Conservation (phyloP, 495 filamentous ascomycete species). For the Aspergillus affinis region DNA sequence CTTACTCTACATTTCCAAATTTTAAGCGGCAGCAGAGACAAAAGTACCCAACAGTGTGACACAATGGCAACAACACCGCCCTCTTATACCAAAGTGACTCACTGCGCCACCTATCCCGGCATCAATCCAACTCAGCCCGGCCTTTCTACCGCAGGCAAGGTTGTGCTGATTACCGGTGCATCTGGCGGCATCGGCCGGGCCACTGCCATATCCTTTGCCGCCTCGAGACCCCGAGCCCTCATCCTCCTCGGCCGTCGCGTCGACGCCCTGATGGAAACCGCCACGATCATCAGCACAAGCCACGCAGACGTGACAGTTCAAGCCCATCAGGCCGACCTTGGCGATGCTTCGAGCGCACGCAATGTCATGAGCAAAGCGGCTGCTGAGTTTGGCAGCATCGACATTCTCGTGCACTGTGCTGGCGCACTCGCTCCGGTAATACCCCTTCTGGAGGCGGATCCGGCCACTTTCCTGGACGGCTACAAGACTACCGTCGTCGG, state of each 20-base stretch:
- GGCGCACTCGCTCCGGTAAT: slow-evolving; percentile 21
- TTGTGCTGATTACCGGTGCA: slow-evolving; percentile 23
- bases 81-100: slow-evolving; percentile 22
- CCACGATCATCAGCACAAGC: slow-evolving; percentile 29
- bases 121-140: slow-evolving; percentile 22
- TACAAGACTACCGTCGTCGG: slow-evolving; percentile 40
- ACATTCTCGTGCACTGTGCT: slow-evolving; percentile 40
- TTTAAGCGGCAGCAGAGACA: too few relatives aligned
- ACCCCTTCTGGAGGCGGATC: slow-evolving; percentile 22
- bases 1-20: too few relatives aligned
- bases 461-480: slow-evolving; percentile 24
- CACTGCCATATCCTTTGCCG: slow-evolving; percentile 48
- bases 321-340: slow-evolving; percentile 18
- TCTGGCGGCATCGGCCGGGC: slow-evolving; percentile 22
- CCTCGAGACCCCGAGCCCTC: slow-evolving; percentile 18
- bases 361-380: slow-evolving; percentile 14
- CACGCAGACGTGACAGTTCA: slow-evolving; percentile 15
- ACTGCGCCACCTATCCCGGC: slow-evolving; percentile 21
- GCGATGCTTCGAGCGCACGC: slow-evolving; percentile 21
- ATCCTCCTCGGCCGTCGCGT: slow-evolving; percentile 39
- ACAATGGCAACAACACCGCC: slow-evolving; percentile 22
- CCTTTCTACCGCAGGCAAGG: slow-evolving; percentile 35
- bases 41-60: not conserved
- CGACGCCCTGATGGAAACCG: slow-evolving; percentile 31
- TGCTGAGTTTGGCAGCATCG: slow-evolving; percentile 24